These are phyloP conservation scores for Xylariaceae sp. DNA, from an alignment of 2,329 filamentous ascomycete genomes.

Conservation along the genomic window DNA sequence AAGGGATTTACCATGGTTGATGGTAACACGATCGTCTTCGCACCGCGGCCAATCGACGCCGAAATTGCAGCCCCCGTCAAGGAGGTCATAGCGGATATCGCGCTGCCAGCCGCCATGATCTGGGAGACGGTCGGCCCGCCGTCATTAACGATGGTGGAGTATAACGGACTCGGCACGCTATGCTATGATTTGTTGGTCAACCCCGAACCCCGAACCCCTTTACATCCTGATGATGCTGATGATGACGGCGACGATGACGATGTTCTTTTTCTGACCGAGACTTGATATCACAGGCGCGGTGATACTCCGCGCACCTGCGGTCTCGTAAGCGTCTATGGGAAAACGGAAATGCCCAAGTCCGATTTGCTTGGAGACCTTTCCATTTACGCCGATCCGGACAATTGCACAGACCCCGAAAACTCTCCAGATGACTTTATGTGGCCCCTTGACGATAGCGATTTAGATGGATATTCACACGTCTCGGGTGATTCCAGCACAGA, in stretches of 20 bases:
- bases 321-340: neutral
- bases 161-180: neutral
- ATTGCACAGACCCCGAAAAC: neutral
- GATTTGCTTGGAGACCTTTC: neutral
- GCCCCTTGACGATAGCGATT: too few species aligned
- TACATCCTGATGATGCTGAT: neutral
- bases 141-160: too few species aligned
- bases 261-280: neutral
- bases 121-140: conserved; percentile 2
- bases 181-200: too few species aligned
- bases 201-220: too few species aligned
- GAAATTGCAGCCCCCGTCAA: conserved; percentile 4
- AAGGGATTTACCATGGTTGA: conserved; percentile 14
- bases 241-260: neutral
- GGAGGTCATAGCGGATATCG: conserved; percentile 19
- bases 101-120: conserved; percentile 20
- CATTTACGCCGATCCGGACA: neutral
- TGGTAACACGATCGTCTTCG: conserved; percentile 16
- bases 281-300: neutral
- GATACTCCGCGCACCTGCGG: neutral
- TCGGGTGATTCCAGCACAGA: too few species aligned
- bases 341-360: neutral
- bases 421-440: neutral
- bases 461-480: too few species aligned
- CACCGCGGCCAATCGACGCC: conserved; percentile 2